Base-by-base conservation (phyloP, 306 rosid species). In the Prunus campanulata region DNA sequence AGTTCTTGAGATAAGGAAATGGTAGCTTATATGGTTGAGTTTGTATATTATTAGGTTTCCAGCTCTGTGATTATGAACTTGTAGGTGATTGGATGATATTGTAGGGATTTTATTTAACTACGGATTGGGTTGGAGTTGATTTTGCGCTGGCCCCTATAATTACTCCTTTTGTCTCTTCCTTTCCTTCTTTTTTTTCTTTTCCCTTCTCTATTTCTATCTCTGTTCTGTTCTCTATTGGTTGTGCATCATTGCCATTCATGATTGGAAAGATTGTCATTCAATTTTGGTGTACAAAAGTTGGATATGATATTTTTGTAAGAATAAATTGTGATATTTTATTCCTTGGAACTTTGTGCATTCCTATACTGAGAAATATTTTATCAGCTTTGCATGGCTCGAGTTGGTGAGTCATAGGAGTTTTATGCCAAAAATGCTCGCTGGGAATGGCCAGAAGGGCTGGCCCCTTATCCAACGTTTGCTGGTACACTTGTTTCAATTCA, bases 361-460 rank as follows among this genome's bases (percentile, higher is more conserved):
- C 67, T 69, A 56, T 72, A 48, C 44, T 70, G 74, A 59, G 74
- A 47, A n/a, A 71, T 78, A 35, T 77, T 80, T 89, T 57, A 71
- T 77, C 89, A 96, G 99, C 84, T 96, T 84, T 96, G 98, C 91
- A 13, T 96, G 99, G 99, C 98, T 96, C 46, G 99, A 96, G 91
- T 85, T 96, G 89, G 89, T 89, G 75, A 96, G 98, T 85, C 94
- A 96, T 79, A 85, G 98, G 83, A 89, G 96, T 79, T 96, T 93
- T 87, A 89, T 96, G 92, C 97, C 98, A 72, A 96, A 91, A 85
- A 93, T 96, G 97, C 91, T 96, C 51, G 82, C 90, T 57, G 98
- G 93, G 67, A 93, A 96, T 77, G 88, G 89, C 82, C 96, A 89
- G 78, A 92, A 92, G 89, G 98, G 99, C 65, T 96, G 99, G 99